Evolutionary conservation across 768 basidiomycete genomes (phyloP), one percentile per base, ranked within the genome.

Genomic region (Lentinula aciculospora): DNA sequence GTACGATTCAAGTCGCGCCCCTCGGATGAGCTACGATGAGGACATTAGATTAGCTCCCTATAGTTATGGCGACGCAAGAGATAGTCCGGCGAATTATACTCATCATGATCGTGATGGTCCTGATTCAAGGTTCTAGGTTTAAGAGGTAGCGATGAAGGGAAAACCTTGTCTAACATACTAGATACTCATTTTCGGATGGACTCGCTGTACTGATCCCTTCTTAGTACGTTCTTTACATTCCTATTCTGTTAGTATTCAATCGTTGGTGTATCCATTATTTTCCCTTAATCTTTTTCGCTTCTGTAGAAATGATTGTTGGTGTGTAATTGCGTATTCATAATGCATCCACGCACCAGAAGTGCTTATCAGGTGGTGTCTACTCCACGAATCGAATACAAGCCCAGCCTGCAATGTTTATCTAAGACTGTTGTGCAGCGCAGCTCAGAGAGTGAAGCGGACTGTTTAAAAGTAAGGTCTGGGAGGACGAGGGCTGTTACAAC

Each of bases 1-100:
- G 60, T 58, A 58, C 60, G 44, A 55, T 36, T 23, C 36, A 25
- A 54, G 53, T 54, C 29, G 58, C 25, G 28, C 34, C n/a, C 29
- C 23, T 27, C 32, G 59, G 45, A 40, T 63, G 28, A 75, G 74
- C 65, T 74, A 72, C 45, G 76, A 76, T 53, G 76, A 78, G 64
- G 69, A 71, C 40, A 69, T 76, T 48, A 69, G 68, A 44, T 67
- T 78, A 60, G 69, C 76, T 47, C 69, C 74, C 29, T 78, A 78
- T 49, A 62, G 64, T 9, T 69, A 66, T 28, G 54, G 40, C 9
- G 54, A 32, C 10, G 19, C 49, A 51, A 51, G 34, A 51, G 31
- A 51, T 13, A 23, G 12, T 51, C 29, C 21, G 21, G 29, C n/a
- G 28, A 47, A 13, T 15, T 27, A n/a, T 47, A 12, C n/a, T 44